Base-by-base conservation (phyloP, 306 rosid species). In the Calophaca sinica region DNA sequence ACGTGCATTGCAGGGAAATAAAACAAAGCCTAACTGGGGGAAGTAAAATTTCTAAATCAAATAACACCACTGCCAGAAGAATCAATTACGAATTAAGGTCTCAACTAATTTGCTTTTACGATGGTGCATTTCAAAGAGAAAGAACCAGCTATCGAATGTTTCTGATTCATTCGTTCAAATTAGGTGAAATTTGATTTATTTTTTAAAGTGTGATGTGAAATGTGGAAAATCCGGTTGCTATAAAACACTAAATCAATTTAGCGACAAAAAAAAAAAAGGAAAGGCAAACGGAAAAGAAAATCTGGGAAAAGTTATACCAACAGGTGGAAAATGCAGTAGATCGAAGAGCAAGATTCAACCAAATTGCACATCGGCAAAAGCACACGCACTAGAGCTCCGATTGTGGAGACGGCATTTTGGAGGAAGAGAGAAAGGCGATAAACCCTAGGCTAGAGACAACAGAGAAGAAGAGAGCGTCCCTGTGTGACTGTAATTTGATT, bases 281-380 rank as follows among this genome's bases (percentile, higher is more conserved):
- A 51, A 59, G 10, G 6, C 31, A 62, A 48, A 41, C 4, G 38
- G 5, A 55, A 26, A 26, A 46, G 62, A 53, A 64, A 49, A n/a
- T 51, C 7, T 12, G 52, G 65, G 15, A 63, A 70, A 50, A 80
- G 60, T 33, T 41, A 79, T 83, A 82, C 81, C 76, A 84, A 81
- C 83, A 72, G 80, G 65, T 59, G 86, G 70, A 83, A 61, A 83
- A 69, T 84, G 80, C 50, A 65, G 81, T 65, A 81, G 98, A 93
- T 93, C 93, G 77, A 81, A 79, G 48, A 29, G 72, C 57, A 67
- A 55, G 87, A 84, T 7, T 70, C 69, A 77, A 66, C 50, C 57
- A 48, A 85, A 84, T 79, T 85, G 91, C 75, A 58, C 15, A 80
- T 70, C 31, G 70, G 66, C 35, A 15, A 55, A 31, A 72, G 59